Evolutionary conservation across 495 filamentous ascomycete genomes (phyloP), one percentile per base, ranked within the genome.

Genomic region (Parachaetomium inaequale): DNA sequence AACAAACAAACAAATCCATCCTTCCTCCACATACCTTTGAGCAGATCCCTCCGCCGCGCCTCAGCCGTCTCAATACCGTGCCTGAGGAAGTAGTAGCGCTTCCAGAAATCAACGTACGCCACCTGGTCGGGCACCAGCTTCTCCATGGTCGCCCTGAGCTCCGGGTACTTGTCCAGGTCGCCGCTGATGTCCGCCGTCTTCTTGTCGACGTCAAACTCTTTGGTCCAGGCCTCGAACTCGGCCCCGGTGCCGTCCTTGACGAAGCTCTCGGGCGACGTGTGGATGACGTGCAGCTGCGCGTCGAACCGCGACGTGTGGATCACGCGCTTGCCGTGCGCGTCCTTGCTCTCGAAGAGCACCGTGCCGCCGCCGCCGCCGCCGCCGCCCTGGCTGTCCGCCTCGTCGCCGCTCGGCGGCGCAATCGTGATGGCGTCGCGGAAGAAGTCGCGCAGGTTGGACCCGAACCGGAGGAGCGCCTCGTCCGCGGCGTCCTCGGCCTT

Each of bases 401-500:
- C 62, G 23, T 72, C 68, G 10, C 62, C 75, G 17, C 67, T 64
- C 31, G 79, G 91, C 0, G 93, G 88, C 28, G 90, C 86, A 64
- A 98, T 90, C 55, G 85, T 90, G 34, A 98, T 89, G 43, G 94
- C 94, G 68, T 98, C 94, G 17, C 87, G 84, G 68, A 98, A 79
- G 76, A 95, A 98, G 75, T 93, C 88, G 11, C 92, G 83, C 50
- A 98, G 85, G 71, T 94, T 98, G 55, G 87, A 84, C 26, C 94
- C 94, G 70, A 98, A 99, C 58, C 89, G 92, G 64, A 97, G 75
- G 49, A 98, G 85, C 10, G 96, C 96, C 72, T 96, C 95, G 73
- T 98, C 94, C 21, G 94, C 94, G n/a, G 93, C 93, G 68, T 96
- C 93, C 74, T 98, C 94, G 43, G 93, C 94, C 65, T 87, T 87